These are phyloP conservation scores for Aspergillus ostianus DNA, from an alignment of 495 filamentous ascomycete species.

Conservation along the genomic window DNA sequence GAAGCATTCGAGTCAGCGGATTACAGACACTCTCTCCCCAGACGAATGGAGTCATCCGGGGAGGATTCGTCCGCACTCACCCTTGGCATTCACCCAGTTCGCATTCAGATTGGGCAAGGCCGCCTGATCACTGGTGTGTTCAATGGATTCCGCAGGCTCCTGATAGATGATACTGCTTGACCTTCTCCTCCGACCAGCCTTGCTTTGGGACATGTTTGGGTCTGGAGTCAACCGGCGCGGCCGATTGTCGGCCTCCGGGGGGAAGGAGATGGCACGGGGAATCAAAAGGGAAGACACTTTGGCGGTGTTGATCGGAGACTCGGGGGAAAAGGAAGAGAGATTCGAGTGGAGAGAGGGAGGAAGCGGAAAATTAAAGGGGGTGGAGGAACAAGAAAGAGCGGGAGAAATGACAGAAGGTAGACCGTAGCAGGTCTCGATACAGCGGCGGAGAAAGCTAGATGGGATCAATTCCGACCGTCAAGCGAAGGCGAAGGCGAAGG, in stretches of 20 bases:
- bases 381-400: background rate
- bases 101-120: slow-evolving; percentile 94
- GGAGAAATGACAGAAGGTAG: slow-evolving; percentile 1
- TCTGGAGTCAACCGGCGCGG: slow-evolving; percentile 50
- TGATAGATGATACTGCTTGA: slow-evolving; percentile 97
- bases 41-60: background rate
- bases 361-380: slow-evolving; percentile 1
- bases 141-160: slow-evolving; percentile 88
- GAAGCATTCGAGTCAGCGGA: background rate
- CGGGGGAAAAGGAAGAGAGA: slow-evolving; percentile 30
- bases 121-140: slow-evolving; percentile 94
- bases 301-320: slow-evolving; percentile 59
- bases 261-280: slow-evolving; percentile 77
- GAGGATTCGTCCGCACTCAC: slow-evolving; percentile 50
- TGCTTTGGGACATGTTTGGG: slow-evolving; percentile 58
- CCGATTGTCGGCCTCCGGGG: slow-evolving; percentile 67
- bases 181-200: slow-evolving; percentile 73
- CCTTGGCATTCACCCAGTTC: slow-evolving; percentile 98
- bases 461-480: background rate
- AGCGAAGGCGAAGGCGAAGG: background rate
- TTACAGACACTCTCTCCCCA: background rate
- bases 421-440: background rate
- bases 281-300: slow-evolving; percentile 82
- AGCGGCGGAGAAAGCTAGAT: slow-evolving; percentile 4
- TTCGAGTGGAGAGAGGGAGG: slow-evolving; percentile 10